Evolutionary conservation across 1,284 basidiomycete species (phyloP).

Genomic region (Prillingera fragicola): DNA sequence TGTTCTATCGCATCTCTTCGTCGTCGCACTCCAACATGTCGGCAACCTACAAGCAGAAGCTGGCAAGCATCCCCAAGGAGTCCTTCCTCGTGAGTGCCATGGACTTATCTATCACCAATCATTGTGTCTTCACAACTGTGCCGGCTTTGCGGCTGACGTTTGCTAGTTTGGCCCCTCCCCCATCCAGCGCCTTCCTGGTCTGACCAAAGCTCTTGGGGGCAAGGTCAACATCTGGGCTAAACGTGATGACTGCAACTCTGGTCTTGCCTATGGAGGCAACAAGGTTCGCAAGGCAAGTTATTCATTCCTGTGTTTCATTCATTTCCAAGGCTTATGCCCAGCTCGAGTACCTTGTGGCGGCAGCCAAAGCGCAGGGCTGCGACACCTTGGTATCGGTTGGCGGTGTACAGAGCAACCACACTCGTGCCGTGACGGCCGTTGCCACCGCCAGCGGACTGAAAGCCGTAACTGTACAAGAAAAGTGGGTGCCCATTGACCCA

Average conservation of each 20-base stretch:
- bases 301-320: neutral
- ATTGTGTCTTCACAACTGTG: no score
- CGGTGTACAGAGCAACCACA: conserved; percentile 37
- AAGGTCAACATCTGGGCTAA: conserved; percentile 31
- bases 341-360: conserved; percentile 38
- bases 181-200: conserved; percentile 28
- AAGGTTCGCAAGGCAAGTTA: conserved; percentile 32
- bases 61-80: conserved; percentile 9
- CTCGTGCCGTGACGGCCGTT: conserved; percentile 31
- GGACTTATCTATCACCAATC: no score
- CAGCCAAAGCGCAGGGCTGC: conserved; percentile 25
- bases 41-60: conserved; percentile 5
- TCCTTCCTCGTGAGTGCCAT: conserved; percentile 9
- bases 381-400: conserved; percentile 35
- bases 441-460: conserved; percentile 3
- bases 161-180: conserved; percentile 38
- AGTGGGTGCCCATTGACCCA: conserved; percentile 37
- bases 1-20: neutral
- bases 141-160: no score
- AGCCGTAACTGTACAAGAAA: conserved; percentile 34
- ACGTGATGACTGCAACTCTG: conserved; percentile 37
- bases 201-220: conserved; percentile 26
- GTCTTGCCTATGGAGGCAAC: conserved; percentile 38
- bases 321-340: conserved; percentile 3
- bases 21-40: conserved; percentile 2